A percentile compares a stretch with the other conserved stretches of the same genome.
Conservation (phyloP, 768 basidiomycete genomes). For the Kwoniella sp. region DNA sequence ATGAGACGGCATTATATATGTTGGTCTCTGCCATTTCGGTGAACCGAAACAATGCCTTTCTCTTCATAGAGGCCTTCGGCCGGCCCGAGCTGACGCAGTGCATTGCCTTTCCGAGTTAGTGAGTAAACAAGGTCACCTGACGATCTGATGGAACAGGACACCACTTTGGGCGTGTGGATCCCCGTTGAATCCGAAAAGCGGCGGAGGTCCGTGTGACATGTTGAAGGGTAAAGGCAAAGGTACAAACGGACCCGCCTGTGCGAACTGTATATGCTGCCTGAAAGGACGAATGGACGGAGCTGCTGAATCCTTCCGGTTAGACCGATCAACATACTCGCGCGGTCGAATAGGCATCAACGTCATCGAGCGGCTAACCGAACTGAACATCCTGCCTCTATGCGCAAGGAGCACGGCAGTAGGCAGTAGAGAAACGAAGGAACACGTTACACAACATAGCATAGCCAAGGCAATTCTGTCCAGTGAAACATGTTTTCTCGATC, state of each 20-base stretch:
- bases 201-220: background rate
- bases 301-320: background rate
- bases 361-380: background rate
- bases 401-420: no score
- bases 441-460: background rate
- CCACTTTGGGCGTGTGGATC: no score
- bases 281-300: background rate
- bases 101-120: background rate
- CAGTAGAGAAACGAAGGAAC: no score
- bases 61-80: background rate
- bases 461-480: background rate
- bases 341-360: background rate
- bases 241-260: background rate
- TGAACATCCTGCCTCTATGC: no score
- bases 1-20: conserved; percentile 18
- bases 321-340: background rate
- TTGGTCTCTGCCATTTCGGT: background rate
- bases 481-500: background rate
- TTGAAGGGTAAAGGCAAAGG: background rate
- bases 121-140: background rate
- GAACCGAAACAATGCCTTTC: background rate
- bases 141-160: background rate
- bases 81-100: conserved; percentile 2
- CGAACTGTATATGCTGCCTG: background rate
- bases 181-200: background rate